phyloP scores from a whole-genome alignment of 1,139 yeast species.

The Sugiyamaella novakii region DNA sequence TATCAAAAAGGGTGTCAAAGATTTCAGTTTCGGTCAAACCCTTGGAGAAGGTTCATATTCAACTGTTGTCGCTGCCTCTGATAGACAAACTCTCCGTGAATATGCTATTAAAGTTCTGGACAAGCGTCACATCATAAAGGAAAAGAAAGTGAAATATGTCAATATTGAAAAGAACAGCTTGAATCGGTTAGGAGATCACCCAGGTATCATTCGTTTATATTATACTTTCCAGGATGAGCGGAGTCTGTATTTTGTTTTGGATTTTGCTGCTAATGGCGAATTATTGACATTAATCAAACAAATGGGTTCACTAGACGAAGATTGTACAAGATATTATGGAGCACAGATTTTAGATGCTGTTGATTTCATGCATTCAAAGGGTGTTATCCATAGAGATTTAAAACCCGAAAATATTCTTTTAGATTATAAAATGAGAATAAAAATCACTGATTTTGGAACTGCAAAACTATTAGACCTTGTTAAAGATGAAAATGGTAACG shows the following conservation, averaged over 20 bases:
- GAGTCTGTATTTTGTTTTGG: constrained; percentile 87
- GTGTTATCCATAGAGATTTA: constrained; percentile 90
- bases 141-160: constrained; percentile 92
- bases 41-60: constrained; percentile 98
- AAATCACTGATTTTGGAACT: constrained; percentile 97
- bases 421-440: constrained; percentile 76
- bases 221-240: constrained; percentile 93
- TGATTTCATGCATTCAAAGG: constrained; percentile 74
- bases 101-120: constrained; percentile 92
- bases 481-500: constrained; percentile 39
- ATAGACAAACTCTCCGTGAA: constrained; percentile 66
- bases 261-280: constrained; percentile 93
- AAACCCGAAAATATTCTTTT: constrained; percentile 89
- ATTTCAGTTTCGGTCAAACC: constrained; percentile 81
- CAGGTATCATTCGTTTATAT: constrained; percentile 84
- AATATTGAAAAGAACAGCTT: constrained; percentile 93
- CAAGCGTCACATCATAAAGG: constrained; percentile 91
- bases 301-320: constrained; percentile 76
- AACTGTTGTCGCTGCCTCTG: constrained; percentile 85
- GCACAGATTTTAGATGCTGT: constrained; percentile 89
- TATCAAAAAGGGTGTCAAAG: constrained; percentile 62
- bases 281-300: constrained; percentile 75
- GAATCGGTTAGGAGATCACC: constrained; percentile 79
- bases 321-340: constrained; percentile 68
- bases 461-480: constrained; percentile 72